Evolutionary conservation across 2,329 filamentous ascomycete species (phyloP).

Genomic region (Tolypocladium pustulatum): DNA sequence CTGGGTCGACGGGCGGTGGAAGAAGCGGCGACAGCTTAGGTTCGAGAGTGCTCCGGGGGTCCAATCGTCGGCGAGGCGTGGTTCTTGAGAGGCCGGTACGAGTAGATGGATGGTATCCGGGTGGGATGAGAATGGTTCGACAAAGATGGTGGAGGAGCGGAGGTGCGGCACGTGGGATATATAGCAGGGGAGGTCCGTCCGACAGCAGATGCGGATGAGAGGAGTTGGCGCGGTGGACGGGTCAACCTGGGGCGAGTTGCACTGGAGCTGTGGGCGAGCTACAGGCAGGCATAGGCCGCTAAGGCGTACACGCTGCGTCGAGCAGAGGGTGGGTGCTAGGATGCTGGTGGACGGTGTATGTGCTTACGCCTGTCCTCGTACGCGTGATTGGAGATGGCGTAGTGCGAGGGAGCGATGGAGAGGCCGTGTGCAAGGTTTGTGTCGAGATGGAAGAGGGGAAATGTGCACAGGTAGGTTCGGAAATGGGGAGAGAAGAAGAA

Average conservation of each 20-base stretch:
- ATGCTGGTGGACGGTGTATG: not conserved
- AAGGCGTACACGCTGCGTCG: not conserved
- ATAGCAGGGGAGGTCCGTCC: constrained; percentile 7
- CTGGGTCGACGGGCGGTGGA: not conserved
- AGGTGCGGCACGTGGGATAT: constrained; percentile 14
- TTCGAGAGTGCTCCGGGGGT: not conserved
- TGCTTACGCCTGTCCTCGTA: not conserved
- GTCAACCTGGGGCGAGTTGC: not conserved
- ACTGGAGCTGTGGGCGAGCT: not conserved
- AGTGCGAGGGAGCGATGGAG: not conserved
- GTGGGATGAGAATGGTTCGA: constrained; percentile 19
- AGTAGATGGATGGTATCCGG: constrained; percentile 9
- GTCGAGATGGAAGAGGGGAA: not conserved
- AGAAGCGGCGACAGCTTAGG: not conserved
- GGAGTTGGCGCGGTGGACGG: not conserved
- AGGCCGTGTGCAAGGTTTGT: not conserved
- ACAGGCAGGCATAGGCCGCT: not conserved
- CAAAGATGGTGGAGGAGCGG: not conserved
- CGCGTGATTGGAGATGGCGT: not conserved
- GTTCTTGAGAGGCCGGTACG: not conserved
- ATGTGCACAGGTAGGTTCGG: not conserved
- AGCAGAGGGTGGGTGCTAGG: not conserved
- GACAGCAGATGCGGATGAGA: not conserved
- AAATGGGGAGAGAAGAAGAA: not conserved
- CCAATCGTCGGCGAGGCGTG: not conserved